Base-by-base conservation (phyloP, 805 yeast species). In the Scheffersomyces lignosus region DNA sequence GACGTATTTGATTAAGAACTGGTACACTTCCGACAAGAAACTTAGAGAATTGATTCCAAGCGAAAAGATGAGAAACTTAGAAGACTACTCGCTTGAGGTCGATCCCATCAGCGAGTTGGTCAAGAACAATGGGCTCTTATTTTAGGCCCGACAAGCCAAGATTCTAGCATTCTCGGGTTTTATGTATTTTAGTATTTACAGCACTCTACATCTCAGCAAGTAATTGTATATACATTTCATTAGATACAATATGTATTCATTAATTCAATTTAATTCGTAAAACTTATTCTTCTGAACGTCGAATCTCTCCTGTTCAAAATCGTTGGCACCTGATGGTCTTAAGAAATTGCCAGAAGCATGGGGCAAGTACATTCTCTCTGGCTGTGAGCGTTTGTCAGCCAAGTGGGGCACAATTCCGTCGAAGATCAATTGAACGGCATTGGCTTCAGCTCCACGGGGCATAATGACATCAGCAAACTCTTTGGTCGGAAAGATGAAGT, bases 391-490 rank as follows among this genome's bases (percentile, higher is more conserved):
- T 15, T 29, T 40, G 15, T 34, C 43, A 12, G 39, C 49, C 27
- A 64, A 48, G 25, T 49, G 53, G 5, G 77, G 74, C 22, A 71
- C 58, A 3, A 86, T 54, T 0, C 89, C 91, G 48, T 81, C 87
- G 15, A 82, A 75, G 10, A 86, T 73, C 40, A 87, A 62, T 8
- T 64, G 53, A 4, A 83, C 69, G 7, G 85, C 87, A 23, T 71
- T 64, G 2, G 61, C 43, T 39, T 82, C 87, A 5, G 82, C 77
- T 2, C 89, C 91, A 24, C 80, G 65, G 2, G 91, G 89, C 51
- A 86, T 65, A 18, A 87, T 75, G 5, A 85, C 80, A 57, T 86
- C 95, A 1, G 95, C 87, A 41, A 64, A 71, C 41, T 79, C 81
- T 52, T 81, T 83, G 1, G 93, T 84, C n/a, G 78, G 80, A 22